These are phyloP conservation scores for Pyricularia sp. DNA, from an alignment of 2,329 filamentous ascomycete genomes.

Conservation along the genomic window DNA sequence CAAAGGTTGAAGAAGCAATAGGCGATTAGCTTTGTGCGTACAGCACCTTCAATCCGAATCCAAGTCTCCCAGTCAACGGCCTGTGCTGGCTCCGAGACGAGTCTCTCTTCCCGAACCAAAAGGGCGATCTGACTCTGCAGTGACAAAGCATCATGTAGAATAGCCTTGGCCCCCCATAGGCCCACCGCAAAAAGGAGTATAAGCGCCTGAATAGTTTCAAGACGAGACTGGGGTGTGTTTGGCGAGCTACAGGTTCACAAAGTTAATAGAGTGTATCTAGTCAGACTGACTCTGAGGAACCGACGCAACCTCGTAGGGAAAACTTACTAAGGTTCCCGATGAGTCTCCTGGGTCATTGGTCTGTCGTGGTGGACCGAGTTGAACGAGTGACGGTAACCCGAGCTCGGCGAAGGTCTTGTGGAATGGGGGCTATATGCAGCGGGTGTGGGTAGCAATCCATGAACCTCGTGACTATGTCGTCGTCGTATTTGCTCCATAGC, in stretches of 20 bases:
- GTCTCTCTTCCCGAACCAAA: slow-evolving; percentile 48
- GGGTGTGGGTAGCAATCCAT: slow-evolving; percentile 45
- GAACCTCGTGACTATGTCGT: slow-evolving; percentile 46
- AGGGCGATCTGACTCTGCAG: slow-evolving; percentile 49
- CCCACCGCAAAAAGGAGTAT: slow-evolving; percentile 51
- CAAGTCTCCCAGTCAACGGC: slow-evolving; percentile 49
- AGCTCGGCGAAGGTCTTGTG: slow-evolving; percentile 47
- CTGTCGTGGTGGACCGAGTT: slow-evolving; percentile 48
- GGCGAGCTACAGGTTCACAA: slow-evolving; percentile 31
- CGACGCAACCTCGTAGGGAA: neutral
- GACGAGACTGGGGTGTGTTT: slow-evolving; percentile 47
- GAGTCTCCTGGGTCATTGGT: slow-evolving; percentile 47
- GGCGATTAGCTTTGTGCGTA: slow-evolving; percentile 49
- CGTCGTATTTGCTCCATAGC: slow-evolving; percentile 49
- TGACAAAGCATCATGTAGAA: slow-evolving; percentile 49
- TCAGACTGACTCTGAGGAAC: neutral
- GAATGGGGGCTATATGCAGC: slow-evolving; percentile 52
- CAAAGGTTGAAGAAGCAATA: slow-evolving; percentile 56
- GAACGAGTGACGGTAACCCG: slow-evolving; percentile 48
- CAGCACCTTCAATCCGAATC: slow-evolving; percentile 46
- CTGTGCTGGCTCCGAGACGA: slow-evolving; percentile 37
- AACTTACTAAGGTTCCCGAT: slow-evolving; percentile 50
- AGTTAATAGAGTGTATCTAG: neutral
- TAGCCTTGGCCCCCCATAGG: slow-evolving; percentile 51
- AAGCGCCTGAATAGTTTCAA: slow-evolving; percentile 58